Evolutionary conservation across 208 protist species (phyloP), one percentile per base, ranked within the genome.

Genomic region (Wallacemonas sp.): DNA sequence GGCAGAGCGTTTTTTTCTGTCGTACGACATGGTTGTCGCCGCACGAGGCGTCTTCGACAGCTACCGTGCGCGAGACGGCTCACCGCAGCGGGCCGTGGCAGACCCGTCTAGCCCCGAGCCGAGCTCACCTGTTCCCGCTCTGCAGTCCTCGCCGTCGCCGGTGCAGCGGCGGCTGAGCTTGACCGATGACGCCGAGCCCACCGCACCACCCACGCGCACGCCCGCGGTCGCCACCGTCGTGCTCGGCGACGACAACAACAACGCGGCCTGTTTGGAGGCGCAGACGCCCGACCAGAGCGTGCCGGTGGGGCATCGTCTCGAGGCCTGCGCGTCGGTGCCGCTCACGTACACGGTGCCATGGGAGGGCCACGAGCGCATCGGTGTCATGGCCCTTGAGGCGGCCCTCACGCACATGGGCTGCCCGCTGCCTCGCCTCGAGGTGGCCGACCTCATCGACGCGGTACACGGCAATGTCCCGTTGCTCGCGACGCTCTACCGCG

Each of bases 381-480:
- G 72, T 3, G 72, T 85, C 18, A 28, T 63, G 23, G 81, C 74
- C 1, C 59, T 93, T 20, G 81, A 86, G 59, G 65, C 67, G 57
- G 76, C 88, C 22, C 76, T 87, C 48, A 32, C 76, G 8, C 77
- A 78, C 31, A 32, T 89, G 22, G 82, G 76, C 11, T 63, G 76
- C 0, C 59, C 68, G 0, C 70, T 82, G 10, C 81, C 87, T 0
- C 49, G 72, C 20, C 72, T 87, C 7, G 87, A 89, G 44, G 77
- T 93, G 26, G 55, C 65, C 11, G 83, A 88, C 14, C 22, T 89
- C 29, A 67, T 93, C 14, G 70, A 74, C 41, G 28, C n/a, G n/a
- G 36, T 84, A 8, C 52, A 59, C 31, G 63, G 72, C 32, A 62
- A 68, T 14, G 63, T 74, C 12, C 57, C 73, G 5, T 22, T 61